Base-by-base conservation (phyloP, 2,329 filamentous ascomycete species). In the Ophiostoma himal-ulmi region DNA sequence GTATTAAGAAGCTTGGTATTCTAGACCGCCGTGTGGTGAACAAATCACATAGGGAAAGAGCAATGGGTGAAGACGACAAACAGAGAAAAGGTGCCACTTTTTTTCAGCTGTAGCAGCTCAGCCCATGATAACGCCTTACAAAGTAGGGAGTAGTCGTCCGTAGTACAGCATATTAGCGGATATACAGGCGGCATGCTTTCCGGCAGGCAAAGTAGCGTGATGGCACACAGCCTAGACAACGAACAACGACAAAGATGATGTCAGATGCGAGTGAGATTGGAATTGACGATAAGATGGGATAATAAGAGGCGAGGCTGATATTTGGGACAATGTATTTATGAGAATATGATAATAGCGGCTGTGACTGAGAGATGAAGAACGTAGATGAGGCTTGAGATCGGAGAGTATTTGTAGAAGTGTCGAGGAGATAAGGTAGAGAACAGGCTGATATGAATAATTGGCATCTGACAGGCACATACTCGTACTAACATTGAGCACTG, bases 191-290 rank as follows among this genome's bases (percentile, higher is more conserved):
- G n/a, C 64, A 22, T 26, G 52, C n/a, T 57, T 17, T 26, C 41
- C 70, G 70, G 70, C 67, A 68, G 69, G 70, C 70, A 66, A 68
- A 71, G 26, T 65, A 70, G 66, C 57, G 41, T 64, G 62, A 22
- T 57, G 22, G n/a, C 52, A 57, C 52, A 10, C 52, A 26, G 14
- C 39, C 3, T 13, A 10, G 14, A 44, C 39, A 52, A 14, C 57
- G 26, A 62, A 34, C 20, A 34, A 62, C 26, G 57, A 34, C 57
- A 34, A 17, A 34, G 57, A 10, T 34, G n/a, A 57, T 57, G 52
- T 48, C 7, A 48, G 44, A 48, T 17, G 17, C 20, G 44, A 48
- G 20, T 48, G 17, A 20, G 17, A 48, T 48, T 48, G 17, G 11
- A 7, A 11, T 20, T n/a, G 44, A 7, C 44, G 44, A 20, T 48